These are phyloP conservation scores for Calonectria hongkongensis DNA, from an alignment of 2,329 filamentous ascomycete genomes.

Conservation along the genomic window DNA sequence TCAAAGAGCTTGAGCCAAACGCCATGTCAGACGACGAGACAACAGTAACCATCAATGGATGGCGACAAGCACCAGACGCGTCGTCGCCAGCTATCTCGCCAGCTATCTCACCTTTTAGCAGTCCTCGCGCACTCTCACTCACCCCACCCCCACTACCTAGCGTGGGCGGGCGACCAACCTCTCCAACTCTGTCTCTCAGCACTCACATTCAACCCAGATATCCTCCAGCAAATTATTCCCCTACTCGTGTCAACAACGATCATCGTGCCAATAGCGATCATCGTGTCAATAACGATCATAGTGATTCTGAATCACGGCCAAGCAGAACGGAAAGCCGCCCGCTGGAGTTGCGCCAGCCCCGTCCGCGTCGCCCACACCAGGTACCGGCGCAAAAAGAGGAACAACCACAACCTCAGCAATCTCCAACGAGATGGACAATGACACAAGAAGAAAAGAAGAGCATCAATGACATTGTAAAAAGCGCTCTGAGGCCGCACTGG, in stretches of 20 bases:
- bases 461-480: constrained; percentile 91
- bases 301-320: constrained; percentile 50
- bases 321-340: constrained; percentile 57
- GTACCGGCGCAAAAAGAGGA: constrained; percentile 73
- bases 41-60: constrained; percentile 50
- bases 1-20: constrained; percentile 89
- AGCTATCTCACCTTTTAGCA: constrained; percentile 78
- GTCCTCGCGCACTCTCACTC: constrained; percentile 79
- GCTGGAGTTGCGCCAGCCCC: constrained; percentile 72
- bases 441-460: constrained; percentile 90
- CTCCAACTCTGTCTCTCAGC: constrained; percentile 79
- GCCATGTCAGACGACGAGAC: constrained; percentile 75
- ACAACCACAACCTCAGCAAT: constrained; percentile 61
- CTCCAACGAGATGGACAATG: constrained; percentile 79
- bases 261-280: constrained; percentile 31
- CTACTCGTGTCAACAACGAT: constrained; percentile 56
- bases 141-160: constrained; percentile 81
- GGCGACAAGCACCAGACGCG: constrained; percentile 59
- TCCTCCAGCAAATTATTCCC: constrained; percentile 84
- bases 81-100: constrained; percentile 81
- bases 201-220: constrained; percentile 84
- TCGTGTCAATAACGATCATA: constrained; percentile 44
- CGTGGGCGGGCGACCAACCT: constrained; percentile 73
- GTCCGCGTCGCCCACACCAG: constrained; percentile 67
- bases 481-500: constrained; percentile 88